A percentile compares a stretch with the other conserved stretches of the same genome.
phyloP scores from a whole-genome alignment of 306 rosid species.

The Quercus engelmannii region DNA sequence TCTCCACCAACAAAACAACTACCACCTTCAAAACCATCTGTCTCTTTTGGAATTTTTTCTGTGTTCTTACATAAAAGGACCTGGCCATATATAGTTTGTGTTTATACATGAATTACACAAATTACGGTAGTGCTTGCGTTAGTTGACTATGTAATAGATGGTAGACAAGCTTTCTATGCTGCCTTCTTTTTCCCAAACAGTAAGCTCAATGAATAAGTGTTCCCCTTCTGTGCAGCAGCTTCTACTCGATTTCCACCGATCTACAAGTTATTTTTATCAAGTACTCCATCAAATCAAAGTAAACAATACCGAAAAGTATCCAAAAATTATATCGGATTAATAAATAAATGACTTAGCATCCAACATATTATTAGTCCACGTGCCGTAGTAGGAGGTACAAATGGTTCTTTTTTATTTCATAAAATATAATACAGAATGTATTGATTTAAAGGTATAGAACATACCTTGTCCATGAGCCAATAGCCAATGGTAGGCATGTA shows the following conservation, averaged over 20 bases:
- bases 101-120: background rate
- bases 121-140: too few species aligned
- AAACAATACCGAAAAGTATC: background rate
- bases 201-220: slow-evolving; percentile 68
- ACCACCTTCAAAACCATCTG: background rate
- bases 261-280: slow-evolving; percentile 32
- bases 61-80: background rate
- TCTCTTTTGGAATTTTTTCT: background rate
- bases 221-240: slow-evolving; percentile 76
- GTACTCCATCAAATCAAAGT: background rate
- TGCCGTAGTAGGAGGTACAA: background rate
- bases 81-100: background rate
- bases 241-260: slow-evolving; percentile 77
- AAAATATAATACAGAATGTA: background rate
- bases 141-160: background rate
- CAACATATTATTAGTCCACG: background rate
- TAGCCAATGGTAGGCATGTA: slow-evolving; percentile 52
- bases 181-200: slow-evolving; percentile 72
- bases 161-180: slow-evolving; percentile 7
- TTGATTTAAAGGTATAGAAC: background rate
- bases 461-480: slow-evolving; percentile 65
- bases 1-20: background rate
- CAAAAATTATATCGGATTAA: background rate
- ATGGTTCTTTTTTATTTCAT: background rate
- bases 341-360: background rate